A percentile compares a stretch with the other conserved stretches of the same genome.
Evolutionary conservation across 257 asterid species (phyloP).

Genomic region (Scutellaria barbata): DNA sequence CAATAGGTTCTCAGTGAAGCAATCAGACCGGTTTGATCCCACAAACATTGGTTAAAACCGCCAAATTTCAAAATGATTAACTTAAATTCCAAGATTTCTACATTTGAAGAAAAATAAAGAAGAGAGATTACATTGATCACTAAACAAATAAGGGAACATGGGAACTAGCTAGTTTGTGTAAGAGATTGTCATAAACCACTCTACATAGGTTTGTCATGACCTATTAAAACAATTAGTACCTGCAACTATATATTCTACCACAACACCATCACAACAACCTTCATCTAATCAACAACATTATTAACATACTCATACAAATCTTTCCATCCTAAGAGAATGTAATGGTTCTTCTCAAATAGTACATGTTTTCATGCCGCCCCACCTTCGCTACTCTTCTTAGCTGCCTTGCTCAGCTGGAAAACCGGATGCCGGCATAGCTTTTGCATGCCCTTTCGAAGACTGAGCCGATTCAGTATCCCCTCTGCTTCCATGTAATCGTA

Average conservation of each 20-base stretch:
- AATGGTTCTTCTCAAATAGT: background rate
- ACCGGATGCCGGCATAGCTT: conserved; percentile 70
- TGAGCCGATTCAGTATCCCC: conserved; percentile 52
- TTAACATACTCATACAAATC: background rate
- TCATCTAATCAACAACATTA: background rate
- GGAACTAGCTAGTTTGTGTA: background rate
- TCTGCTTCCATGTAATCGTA: conserved; percentile 53
- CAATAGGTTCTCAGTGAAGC: too few species aligned
- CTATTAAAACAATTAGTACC: background rate
- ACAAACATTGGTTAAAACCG: too few species aligned
- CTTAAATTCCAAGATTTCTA: too few species aligned
- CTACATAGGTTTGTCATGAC: background rate
- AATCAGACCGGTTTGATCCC: too few species aligned
- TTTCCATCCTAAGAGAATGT: background rate
- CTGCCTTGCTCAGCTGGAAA: conserved; percentile 61
- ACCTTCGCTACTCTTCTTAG: conserved; percentile 43
- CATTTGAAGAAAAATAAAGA: too few species aligned
- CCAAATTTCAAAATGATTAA: too few species aligned
- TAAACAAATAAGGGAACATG: background rate
- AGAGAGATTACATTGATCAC: background rate
- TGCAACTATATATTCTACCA: background rate
- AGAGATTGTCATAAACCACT: background rate
- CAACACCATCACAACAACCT: background rate
- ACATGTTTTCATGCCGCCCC: background rate
- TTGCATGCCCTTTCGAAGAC: conserved; percentile 54